phyloP scores from a whole-genome alignment of 78 protist species.

The Planoprotostelium fungivorum region DNA sequence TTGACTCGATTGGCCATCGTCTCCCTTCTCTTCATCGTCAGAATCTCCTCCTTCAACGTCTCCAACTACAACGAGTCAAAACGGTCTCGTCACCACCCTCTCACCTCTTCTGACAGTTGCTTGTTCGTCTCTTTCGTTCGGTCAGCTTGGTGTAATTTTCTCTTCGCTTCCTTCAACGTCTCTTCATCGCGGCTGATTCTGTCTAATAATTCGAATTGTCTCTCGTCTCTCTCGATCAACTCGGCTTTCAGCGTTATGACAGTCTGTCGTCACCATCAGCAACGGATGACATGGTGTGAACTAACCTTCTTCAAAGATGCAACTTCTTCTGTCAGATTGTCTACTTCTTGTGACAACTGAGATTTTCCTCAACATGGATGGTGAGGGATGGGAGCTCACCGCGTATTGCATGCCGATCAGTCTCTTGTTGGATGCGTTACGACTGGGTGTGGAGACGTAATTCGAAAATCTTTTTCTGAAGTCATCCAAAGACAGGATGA shows the following conservation, averaged over 20 bases:
- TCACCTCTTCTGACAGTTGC: background rate
- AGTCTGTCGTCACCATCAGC: background rate
- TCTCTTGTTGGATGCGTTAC: background rate
- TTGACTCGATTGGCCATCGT: background rate
- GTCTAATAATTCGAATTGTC: background rate
- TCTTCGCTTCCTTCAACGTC: background rate
- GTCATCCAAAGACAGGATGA: background rate
- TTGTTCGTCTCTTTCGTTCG: background rate
- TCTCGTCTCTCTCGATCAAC: background rate
- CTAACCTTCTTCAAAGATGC: background rate
- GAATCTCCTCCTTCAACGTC: background rate
- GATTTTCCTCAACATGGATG: background rate
- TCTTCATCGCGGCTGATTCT: background rate
- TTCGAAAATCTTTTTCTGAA: background rate
- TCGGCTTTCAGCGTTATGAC: background rate
- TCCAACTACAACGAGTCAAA: background rate
- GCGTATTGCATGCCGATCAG: background rate
- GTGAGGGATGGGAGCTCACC: background rate
- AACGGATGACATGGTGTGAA: background rate
- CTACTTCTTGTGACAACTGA: background rate
- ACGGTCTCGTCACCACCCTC: too few species aligned
- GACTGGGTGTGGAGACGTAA: background rate
- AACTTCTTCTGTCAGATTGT: background rate
- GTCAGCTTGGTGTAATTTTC: background rate
- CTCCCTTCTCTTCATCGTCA: background rate